Conservation (phyloP, 1,284 basidiomycete genomes). For the Cutaneotrichosporon cutaneum region DNA sequence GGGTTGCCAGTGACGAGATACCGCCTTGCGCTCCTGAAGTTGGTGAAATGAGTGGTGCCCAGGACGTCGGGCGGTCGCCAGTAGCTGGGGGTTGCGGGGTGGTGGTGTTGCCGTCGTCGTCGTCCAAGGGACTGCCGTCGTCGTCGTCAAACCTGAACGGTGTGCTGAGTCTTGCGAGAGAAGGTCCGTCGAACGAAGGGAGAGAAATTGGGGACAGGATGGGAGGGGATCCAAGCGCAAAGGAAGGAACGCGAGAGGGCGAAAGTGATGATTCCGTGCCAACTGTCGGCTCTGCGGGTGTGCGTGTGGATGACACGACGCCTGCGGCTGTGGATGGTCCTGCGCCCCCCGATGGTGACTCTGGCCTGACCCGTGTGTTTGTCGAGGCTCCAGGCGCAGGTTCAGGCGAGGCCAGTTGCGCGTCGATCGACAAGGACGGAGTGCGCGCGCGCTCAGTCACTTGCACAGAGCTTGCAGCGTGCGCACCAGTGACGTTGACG, state of each 20-base stretch:
- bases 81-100: slow-evolving; percentile 11
- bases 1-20: slow-evolving; percentile 12
- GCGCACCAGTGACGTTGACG: background rate
- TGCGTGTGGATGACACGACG: background rate
- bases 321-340: background rate
- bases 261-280: background rate
- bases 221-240: slow-evolving; percentile 26
- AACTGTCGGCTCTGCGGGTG: background rate
- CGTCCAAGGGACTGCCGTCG: slow-evolving; percentile 2
- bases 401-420: background rate
- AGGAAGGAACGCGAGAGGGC: background rate
- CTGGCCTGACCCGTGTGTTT: background rate
- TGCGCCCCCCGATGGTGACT: background rate
- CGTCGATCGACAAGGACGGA: background rate
- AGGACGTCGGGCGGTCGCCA: background rate
- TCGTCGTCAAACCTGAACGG: slow-evolving; percentile 6
- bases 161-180: slow-evolving; percentile 9
- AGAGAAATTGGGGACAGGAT: slow-evolving; percentile 35
- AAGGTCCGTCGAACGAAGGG: slow-evolving; percentile 29
- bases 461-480: background rate
- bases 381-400: background rate
- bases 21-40: background rate
- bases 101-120: slow-evolving; percentile 4
- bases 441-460: background rate
- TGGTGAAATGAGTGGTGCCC: background rate